phyloP scores from a whole-genome alignment of 1,284 basidiomycete species.

The Volvariella surrecta region DNA sequence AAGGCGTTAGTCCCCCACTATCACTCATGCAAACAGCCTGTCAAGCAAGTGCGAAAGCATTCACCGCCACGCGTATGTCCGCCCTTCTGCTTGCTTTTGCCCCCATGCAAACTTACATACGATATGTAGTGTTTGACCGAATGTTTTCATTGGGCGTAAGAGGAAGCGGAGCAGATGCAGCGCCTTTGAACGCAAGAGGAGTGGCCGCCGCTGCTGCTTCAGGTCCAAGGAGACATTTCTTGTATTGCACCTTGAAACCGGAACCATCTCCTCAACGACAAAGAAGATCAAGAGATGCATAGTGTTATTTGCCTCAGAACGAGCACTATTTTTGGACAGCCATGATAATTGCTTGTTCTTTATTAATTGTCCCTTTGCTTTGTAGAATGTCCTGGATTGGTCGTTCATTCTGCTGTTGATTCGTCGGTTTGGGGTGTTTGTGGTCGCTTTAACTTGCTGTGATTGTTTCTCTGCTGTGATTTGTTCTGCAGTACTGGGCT shows the following conservation, averaged over 20 bases:
- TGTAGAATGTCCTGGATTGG: no score
- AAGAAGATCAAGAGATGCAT: constrained; percentile 26
- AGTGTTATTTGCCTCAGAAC: background rate
- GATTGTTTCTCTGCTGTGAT: no score
- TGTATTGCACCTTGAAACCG: constrained; percentile 66
- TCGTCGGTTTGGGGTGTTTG: no score
- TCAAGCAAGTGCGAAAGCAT: constrained; percentile 80
- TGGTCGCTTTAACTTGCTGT: no score
- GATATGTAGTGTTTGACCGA: constrained; percentile 69
- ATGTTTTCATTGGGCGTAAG: constrained; percentile 85
- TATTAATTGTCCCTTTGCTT: no score
- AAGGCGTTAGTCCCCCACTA: constrained; percentile 76
- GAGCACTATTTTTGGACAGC: no score
- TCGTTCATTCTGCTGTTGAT: no score
- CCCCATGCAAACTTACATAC: constrained; percentile 2
- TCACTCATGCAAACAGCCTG: constrained; percentile 78
- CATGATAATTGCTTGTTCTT: no score
- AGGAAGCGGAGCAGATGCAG: constrained; percentile 55
- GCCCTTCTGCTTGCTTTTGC: constrained; percentile 2
- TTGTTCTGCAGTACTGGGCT: no score
- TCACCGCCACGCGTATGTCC: constrained; percentile 69
- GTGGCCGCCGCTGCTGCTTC: constrained; percentile 53
- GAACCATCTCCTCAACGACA: constrained; percentile 31
- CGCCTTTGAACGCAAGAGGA: constrained; percentile 52
- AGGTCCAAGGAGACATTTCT: constrained; percentile 71